phyloP scores from a whole-genome alignment of 2,329 filamentous ascomycete genomes.

The Cercospora sp. region DNA sequence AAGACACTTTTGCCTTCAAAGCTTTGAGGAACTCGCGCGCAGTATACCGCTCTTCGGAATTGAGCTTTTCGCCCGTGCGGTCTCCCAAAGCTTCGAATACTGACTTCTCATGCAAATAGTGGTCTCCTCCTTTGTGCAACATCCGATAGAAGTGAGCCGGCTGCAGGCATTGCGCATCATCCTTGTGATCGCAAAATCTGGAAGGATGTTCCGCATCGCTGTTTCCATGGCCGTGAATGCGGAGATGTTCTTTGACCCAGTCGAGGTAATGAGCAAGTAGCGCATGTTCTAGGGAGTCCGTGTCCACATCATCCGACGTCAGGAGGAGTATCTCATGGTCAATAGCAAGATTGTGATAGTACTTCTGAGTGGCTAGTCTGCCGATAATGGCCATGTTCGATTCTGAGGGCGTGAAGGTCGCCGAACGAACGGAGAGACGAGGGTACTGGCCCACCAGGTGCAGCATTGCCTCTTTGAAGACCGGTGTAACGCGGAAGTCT shows the following conservation, averaged over 20 bases:
- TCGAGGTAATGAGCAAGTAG: slow-evolving; percentile 1
- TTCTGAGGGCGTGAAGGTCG: not conserved
- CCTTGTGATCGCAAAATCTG: slow-evolving; percentile 17
- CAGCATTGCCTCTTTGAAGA: slow-evolving; percentile 43
- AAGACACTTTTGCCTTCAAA: slow-evolving; percentile 4
- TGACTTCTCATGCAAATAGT: slow-evolving; percentile 33
- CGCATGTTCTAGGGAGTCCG: not conserved
- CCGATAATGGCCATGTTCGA: slow-evolving; percentile 25
- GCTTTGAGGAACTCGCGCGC: slow-evolving; percentile 2
- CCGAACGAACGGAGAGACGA: slow-evolving; percentile 12
- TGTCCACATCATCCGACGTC: not conserved
- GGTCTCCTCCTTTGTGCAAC: slow-evolving; percentile 34
- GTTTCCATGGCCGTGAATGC: slow-evolving; percentile 16
- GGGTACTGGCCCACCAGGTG: slow-evolving; percentile 41
- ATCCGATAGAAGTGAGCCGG: slow-evolving; percentile 36
- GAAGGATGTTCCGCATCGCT: not conserved
- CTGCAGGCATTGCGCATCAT: slow-evolving; percentile 18
- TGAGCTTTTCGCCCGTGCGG: slow-evolving; percentile 9
- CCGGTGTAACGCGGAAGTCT: slow-evolving; percentile 33
- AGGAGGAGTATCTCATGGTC: not conserved
- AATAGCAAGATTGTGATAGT: slow-evolving; percentile 7
- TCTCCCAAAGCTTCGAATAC: not conserved
- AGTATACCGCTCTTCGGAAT: not conserved
- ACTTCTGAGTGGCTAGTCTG: slow-evolving; percentile 3
- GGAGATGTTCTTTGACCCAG: slow-evolving; percentile 14